Conservation (phyloP, 176 grass and related monocot genomes). For the Oryza glumipatula region DNA sequence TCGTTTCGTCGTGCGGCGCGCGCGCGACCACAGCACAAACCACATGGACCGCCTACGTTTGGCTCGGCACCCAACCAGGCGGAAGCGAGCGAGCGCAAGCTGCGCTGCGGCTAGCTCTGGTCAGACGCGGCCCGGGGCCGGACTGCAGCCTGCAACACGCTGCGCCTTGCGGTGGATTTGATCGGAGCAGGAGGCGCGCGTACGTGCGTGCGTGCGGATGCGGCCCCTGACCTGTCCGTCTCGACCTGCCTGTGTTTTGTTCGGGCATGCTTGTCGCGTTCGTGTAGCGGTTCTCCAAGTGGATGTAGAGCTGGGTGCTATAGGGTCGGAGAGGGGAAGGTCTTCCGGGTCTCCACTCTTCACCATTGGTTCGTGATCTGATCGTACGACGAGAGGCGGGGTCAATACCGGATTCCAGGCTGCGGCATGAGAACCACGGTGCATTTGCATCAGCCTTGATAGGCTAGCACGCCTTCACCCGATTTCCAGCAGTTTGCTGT, state of each 20-base stretch:
- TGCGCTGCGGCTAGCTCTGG: neutral
- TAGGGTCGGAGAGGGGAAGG: no score
- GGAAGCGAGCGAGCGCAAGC: neutral
- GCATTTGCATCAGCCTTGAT: neutral
- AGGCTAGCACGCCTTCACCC: neutral
- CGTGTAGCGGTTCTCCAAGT: constrained; percentile 30
- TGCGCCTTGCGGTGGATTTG: neutral
- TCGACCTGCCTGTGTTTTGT: constrained; percentile 19
- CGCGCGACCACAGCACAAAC: no score
- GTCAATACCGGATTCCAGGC: constrained; percentile 25
- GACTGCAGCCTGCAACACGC: neutral
- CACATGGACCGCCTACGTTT: neutral
- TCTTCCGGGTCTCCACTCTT: neutral
- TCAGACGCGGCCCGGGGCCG: neutral
- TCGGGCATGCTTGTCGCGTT: constrained; percentile 5
- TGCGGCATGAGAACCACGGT: constrained; percentile 1
- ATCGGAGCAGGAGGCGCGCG: constrained; percentile 11
- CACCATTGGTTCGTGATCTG: neutral
- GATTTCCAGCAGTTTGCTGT: neutral
- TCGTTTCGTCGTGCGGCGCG: no score
- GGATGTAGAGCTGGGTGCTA: neutral
- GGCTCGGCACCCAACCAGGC: neutral
- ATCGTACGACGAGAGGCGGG: neutral
- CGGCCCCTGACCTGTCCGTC: neutral
- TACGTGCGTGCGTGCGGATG: neutral